Evolutionary conservation across 179 eudicot species (phyloP).

Genomic region (Patellifolia procumbens): DNA sequence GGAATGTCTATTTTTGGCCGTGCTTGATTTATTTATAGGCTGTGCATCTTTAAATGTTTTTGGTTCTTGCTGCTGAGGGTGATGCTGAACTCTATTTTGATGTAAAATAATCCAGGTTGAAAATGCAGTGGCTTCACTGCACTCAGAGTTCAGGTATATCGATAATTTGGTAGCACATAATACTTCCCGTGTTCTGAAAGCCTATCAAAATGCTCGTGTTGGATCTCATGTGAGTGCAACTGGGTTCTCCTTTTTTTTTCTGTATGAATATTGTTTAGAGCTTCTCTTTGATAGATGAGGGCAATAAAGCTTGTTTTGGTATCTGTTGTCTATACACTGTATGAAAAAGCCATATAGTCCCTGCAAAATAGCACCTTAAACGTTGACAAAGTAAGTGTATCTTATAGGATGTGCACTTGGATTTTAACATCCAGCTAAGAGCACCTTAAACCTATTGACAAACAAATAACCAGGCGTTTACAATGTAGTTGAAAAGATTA

Average conservation of each 20-base stretch:
- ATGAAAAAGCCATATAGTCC: neutral
- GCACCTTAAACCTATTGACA: neutral
- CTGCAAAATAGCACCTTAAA: neutral
- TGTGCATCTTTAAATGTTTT: neutral
- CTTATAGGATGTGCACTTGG: conserved; percentile 1
- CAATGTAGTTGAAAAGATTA: neutral
- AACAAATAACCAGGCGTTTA: neutral
- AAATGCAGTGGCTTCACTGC: conserved; percentile 73
- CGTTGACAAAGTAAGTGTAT: neutral
- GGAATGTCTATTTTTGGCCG: neutral
- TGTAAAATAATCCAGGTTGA: conserved; percentile 56
- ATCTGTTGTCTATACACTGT: neutral
- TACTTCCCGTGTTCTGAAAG: conserved; percentile 77
- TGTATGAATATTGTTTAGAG: neutral
- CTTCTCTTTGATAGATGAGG: neutral
- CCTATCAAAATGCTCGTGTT: conserved; percentile 85
- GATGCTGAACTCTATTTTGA: neutral
- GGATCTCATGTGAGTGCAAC: conserved; percentile 74
- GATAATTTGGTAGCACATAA: conserved; percentile 88
- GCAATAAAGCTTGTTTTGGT: neutral
- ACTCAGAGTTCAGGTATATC: conserved; percentile 73
- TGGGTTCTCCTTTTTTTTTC: neutral
- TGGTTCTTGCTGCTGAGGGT: neutral
- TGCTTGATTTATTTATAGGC: neutral
- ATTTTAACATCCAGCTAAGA: neutral